Conservation (phyloP, 2,329 filamentous ascomycete genomes). For the Neofusicoccum umdonicola region DNA sequence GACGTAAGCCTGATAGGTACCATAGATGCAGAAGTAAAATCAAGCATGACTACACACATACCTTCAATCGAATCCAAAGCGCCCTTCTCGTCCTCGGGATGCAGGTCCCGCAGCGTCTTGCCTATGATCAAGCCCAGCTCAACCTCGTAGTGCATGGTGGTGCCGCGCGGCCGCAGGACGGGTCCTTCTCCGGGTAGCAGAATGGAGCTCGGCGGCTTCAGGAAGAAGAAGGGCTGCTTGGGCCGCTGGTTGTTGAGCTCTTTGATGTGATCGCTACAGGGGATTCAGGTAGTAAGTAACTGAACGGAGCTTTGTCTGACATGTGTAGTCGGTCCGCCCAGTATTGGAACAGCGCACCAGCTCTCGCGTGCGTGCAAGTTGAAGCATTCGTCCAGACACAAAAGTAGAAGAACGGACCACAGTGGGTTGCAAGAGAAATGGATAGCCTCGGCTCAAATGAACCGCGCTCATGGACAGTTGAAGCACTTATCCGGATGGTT, state of each 20-base stretch:
- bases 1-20: no score
- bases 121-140: constrained; percentile 89
- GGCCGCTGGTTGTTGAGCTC: constrained; percentile 86
- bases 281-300: no score
- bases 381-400: no score
- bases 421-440: not conserved
- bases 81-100: constrained; percentile 69
- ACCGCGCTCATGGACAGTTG: no score
- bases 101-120: constrained; percentile 72
- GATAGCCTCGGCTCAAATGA: no score
- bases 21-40: not conserved
- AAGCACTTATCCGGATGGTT: no score
- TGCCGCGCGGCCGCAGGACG: constrained; percentile 76
- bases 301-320: no score
- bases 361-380: no score
- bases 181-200: constrained; percentile 75
- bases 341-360: no score
- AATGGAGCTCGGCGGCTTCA: constrained; percentile 88
- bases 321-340: no score
- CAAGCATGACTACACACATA: constrained; percentile 37
- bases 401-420: no score
- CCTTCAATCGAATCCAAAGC: constrained; percentile 80
- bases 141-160: constrained; percentile 90
- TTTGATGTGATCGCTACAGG: constrained; percentile 77
- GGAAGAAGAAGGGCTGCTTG: constrained; percentile 98